Conservation (phyloP, 805 yeast species). For the Saccharomycopsis guyanensis region DNA sequence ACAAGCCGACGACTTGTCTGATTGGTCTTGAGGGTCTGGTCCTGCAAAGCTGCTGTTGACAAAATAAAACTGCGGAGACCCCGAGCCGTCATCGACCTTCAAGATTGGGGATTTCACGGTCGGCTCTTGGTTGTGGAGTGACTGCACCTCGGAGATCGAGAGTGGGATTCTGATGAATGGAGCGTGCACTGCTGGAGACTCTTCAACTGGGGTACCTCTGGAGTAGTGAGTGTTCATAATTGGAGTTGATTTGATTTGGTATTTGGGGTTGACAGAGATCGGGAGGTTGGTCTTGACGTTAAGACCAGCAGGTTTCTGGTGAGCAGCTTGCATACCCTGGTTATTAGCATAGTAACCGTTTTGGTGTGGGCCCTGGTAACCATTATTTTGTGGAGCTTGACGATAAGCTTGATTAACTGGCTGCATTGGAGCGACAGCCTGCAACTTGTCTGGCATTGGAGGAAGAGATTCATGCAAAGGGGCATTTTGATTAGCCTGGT, state of each 20-base stretch:
- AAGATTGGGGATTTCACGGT: not conserved
- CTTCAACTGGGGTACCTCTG: not conserved
- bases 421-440: not conserved
- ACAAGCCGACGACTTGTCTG: not conserved
- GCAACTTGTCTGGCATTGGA: not conserved
- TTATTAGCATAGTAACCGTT: not conserved
- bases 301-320: not conserved
- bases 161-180: slow-evolving; percentile 8
- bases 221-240: slow-evolving; percentile 8
- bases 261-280: no score
- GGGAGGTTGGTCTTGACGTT: not conserved
- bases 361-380: not conserved
- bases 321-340: not conserved
- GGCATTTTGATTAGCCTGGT: not conserved
- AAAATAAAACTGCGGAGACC: slow-evolving; percentile 3
- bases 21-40: not conserved
- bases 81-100: not conserved
- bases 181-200: not conserved
- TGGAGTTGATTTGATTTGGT: slow-evolving; percentile 12
- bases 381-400: not conserved
- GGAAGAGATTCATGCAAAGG: not conserved
- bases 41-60: not conserved
- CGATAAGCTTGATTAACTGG: not conserved
- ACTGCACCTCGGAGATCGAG: slow-evolving; percentile 4
- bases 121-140: not conserved